Conservation (phyloP, 108 stramenopile species). For the Fistulifera solaris region DNA sequence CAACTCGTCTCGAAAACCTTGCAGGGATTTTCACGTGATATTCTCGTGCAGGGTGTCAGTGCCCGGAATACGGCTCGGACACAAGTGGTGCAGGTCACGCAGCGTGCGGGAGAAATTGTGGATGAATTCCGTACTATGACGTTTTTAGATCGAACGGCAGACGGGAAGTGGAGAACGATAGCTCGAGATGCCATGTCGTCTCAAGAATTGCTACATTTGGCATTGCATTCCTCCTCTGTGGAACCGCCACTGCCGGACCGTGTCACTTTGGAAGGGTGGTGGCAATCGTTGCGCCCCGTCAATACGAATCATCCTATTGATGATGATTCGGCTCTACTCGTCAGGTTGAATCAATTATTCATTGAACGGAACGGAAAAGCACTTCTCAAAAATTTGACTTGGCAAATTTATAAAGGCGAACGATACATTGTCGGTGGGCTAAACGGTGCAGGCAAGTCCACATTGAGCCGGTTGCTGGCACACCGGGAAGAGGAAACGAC, state of each 20-base stretch:
- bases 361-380: neutral
- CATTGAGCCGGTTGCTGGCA: constrained; percentile 53
- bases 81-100: constrained; percentile 54
- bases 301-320: neutral
- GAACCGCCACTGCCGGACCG: too few relatives aligned
- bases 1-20: constrained; percentile 49
- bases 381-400: constrained; percentile 18
- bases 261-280: neutral
- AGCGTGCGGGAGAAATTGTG: constrained; percentile 62
- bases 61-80: constrained; percentile 44
- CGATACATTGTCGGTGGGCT: constrained; percentile 65
- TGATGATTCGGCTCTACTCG: neutral
- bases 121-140: constrained; percentile 37
- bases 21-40: constrained; percentile 54
- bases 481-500: constrained; percentile 11
- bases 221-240: neutral
- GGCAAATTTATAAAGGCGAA: constrained; percentile 53
- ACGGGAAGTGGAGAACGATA: neutral
- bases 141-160: constrained; percentile 11
- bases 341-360: neutral
- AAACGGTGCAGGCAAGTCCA: constrained; percentile 67
- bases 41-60: constrained; percentile 59
- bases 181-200: constrained; percentile 19
- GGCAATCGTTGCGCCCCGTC: neutral
- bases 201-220: constrained; percentile 17